Conservation (phyloP, 1,139 yeast genomes). For the Yamadazyma friedrichii region DNA sequence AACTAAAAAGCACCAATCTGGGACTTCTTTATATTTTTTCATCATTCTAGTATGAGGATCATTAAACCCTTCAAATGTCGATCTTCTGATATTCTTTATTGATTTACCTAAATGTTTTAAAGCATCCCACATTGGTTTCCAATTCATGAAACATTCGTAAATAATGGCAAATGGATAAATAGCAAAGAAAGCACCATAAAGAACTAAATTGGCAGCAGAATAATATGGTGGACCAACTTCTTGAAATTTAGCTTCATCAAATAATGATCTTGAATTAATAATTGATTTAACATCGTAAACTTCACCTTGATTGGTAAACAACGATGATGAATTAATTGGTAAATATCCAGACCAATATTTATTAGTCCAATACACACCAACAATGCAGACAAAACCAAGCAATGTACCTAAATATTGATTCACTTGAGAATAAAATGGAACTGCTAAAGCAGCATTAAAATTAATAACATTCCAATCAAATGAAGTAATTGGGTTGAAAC, state of each 20-base stretch:
- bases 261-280: slow-evolving; percentile 31
- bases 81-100: slow-evolving; percentile 27
- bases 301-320: slow-evolving; percentile 45
- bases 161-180: slow-evolving; percentile 53
- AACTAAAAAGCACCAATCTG: slow-evolving; percentile 54
- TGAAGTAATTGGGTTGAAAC: slow-evolving; percentile 51
- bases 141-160: slow-evolving; percentile 35
- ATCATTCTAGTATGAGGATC: slow-evolving; percentile 54
- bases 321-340: slow-evolving; percentile 49
- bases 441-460: slow-evolving; percentile 23
- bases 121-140: slow-evolving; percentile 19
- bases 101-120: slow-evolving; percentile 15
- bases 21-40: slow-evolving; percentile 55
- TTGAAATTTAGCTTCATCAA: slow-evolving; percentile 36
- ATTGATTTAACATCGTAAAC: slow-evolving; percentile 38
- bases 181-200: slow-evolving; percentile 54
- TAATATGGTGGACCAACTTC: slow-evolving; percentile 43
- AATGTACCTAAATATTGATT: slow-evolving; percentile 42
- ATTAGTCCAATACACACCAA: slow-evolving; percentile 50
- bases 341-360: slow-evolving; percentile 47
- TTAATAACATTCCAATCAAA: slow-evolving; percentile 46
- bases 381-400: slow-evolving; percentile 37
- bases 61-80: slow-evolving; percentile 26
- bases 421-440: slow-evolving; percentile 45
- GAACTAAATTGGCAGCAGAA: slow-evolving; percentile 35